Evolutionary conservation across 768 basidiomycete genomes (phyloP).

Genomic region (Chiua virens): DNA sequence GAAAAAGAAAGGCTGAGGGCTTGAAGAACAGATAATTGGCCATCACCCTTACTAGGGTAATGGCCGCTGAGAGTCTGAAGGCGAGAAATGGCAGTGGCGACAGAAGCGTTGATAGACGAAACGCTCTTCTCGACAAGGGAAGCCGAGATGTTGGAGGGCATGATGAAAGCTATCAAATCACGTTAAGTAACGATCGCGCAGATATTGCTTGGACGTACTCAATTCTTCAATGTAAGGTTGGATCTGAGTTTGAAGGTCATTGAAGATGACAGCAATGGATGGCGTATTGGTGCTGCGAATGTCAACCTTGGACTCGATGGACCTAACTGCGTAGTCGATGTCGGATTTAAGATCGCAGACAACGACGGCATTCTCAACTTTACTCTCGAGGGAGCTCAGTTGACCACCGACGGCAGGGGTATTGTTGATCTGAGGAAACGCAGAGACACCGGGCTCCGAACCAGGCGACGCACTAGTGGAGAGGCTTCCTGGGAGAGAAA

Average conservation of each 20-base stretch:
- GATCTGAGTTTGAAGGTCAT: slow-evolving; percentile 12
- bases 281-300: background rate
- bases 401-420: no score
- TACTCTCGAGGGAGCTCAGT: no score
- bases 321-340: background rate
- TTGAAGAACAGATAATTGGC: slow-evolving; percentile 23
- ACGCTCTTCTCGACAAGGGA: slow-evolving; percentile 21
- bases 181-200: slow-evolving; percentile 3
- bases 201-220: slow-evolving; percentile 23
- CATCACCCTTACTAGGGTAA: slow-evolving; percentile 16
- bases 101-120: slow-evolving; percentile 20
- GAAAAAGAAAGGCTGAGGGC: slow-evolving; percentile 27
- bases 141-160: slow-evolving; percentile 23
- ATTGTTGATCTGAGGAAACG: no score
- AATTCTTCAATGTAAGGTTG: slow-evolving; percentile 18
- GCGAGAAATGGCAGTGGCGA: slow-evolving; percentile 20
- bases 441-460: no score
- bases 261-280: slow-evolving; percentile 30
- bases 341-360: background rate
- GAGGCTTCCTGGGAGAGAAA: background rate
- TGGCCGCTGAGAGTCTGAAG: slow-evolving; percentile 29
- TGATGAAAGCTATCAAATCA: slow-evolving; percentile 22
- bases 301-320: background rate
- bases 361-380: background rate
- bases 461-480: background rate